Percentiles rank a stretch among this genome's conserved stretches.
Conservation (phyloP, 768 basidiomycete species). For the Podaxis pistillaris region DNA sequence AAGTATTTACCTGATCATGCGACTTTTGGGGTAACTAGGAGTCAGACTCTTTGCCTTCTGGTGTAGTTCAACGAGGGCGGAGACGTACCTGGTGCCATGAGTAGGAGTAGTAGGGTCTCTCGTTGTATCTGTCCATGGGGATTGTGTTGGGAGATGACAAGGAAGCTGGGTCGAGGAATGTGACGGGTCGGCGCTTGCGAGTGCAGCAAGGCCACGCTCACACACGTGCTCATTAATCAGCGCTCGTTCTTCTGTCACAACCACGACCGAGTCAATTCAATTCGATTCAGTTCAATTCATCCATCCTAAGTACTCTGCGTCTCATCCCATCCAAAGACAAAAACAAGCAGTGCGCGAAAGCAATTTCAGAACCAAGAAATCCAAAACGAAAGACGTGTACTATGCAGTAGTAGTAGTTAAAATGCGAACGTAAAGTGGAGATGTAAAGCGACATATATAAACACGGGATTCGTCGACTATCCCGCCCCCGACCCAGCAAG, state of each 20-base stretch:
- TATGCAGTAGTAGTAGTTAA: background rate
- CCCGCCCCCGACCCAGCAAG: background rate
- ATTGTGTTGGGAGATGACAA: constrained; percentile 9
- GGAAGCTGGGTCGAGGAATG: constrained; percentile 3
- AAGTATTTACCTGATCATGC: constrained; percentile 71
- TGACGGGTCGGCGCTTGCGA: constrained; percentile 19
- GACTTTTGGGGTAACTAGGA: constrained; percentile 45
- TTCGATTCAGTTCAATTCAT: constrained; percentile 1
- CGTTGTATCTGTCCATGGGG: constrained; percentile 40
- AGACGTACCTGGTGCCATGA: constrained; percentile 82
- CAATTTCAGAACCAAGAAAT: background rate
- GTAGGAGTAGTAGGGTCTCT: constrained; percentile 49
- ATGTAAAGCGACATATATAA: constrained; percentile 9
- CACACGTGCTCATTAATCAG: constrained; percentile 1
- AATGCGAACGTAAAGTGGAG: background rate
- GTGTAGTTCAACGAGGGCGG: constrained; percentile 17
- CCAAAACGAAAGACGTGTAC: constrained; percentile 7
- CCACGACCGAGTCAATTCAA: background rate
- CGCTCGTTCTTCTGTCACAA: background rate
- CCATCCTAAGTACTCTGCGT: background rate
- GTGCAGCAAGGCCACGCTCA: constrained; percentile 8
- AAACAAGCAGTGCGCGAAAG: background rate
- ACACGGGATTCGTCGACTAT: background rate
- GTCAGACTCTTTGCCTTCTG: constrained; percentile 17
- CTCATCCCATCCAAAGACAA: background rate